Evolutionary conservation across 495 filamentous ascomycete genomes (phyloP), one percentile per base, ranked within the genome.

Genomic region (Neurospora sp.): DNA sequence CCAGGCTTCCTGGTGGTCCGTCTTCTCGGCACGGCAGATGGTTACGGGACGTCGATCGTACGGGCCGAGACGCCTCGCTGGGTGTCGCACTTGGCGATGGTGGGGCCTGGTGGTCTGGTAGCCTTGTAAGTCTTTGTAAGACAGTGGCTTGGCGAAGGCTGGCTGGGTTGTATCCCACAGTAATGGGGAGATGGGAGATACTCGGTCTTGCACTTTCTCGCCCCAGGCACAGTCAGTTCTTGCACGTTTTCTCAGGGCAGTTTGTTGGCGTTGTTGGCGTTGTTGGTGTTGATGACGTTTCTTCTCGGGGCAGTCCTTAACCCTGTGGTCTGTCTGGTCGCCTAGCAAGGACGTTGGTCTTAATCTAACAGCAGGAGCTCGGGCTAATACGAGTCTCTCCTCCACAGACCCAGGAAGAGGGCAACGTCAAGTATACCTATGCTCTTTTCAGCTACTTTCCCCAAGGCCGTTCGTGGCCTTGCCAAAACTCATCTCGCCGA

Each of bases 371-470:
- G 22, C 5, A 59, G 48, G 27, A 61, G 53, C 53, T 61, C 37
- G 38, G 35, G 61, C 35, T 53, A 42, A 39, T 12, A 39, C 76
- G 22, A 27, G 48, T 81, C 65, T 82, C 75, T n/a, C 59, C 71
- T 35, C 61, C 27, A 69, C 83, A 80, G 96, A 97, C 68, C 68
- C 89, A 92, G 69, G 93, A 97, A 76, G 91, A 89, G 7, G 91
- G 94, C 71, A 84, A 85, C 86, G 93, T 85, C 82, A 89, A 82
- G 22, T 97, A 92, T 83, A n/a, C n/a, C n/a, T n/a, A 84, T 97
- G 87, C 93, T 99, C 88, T 98, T 98, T 75, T 97, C 93, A 3
- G 96, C 96, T 12, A 98, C 96, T 0, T 98, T 98, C 78, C 90
- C 92, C 27, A 92, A 91, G 82, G 80, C 82, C 0, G 89, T 90